Evolutionary conservation across 1,284 basidiomycete species (phyloP).

Genomic region (Naganishia sp.): DNA sequence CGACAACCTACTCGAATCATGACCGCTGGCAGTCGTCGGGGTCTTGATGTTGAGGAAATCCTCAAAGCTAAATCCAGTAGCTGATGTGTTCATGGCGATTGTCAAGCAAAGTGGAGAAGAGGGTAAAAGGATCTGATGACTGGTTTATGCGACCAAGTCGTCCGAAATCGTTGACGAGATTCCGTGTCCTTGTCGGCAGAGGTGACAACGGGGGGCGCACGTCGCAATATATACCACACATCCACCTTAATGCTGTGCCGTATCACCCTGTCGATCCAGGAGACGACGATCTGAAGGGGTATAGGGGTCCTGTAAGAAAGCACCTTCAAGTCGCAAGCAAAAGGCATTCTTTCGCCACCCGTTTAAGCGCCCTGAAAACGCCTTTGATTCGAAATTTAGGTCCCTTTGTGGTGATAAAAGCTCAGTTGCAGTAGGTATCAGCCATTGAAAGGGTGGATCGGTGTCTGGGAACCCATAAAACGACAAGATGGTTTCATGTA

Average conservation of each 20-base stretch:
- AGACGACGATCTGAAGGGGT: conserved; percentile 20
- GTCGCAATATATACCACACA: neutral
- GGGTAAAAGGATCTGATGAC: neutral
- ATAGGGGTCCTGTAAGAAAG: conserved; percentile 6
- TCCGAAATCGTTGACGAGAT: too few species aligned
- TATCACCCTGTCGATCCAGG: conserved; percentile 9
- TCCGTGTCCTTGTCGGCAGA: too few species aligned
- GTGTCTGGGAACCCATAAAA: neutral
- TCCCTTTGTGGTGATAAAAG: conserved; percentile 11
- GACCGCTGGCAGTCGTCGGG: conserved; percentile 21
- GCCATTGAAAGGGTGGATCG: neutral
- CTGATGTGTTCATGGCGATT: conserved; percentile 1
- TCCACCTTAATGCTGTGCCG: neutral
- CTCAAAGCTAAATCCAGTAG: conserved; percentile 25
- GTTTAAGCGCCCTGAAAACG: neutral
- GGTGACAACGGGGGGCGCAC: too few species aligned
- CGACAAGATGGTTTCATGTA: too few species aligned
- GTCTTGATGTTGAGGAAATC: conserved; percentile 24
- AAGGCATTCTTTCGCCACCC: conserved; percentile 6
- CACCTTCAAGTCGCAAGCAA: conserved; percentile 17
- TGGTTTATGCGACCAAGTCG: conserved; percentile 18
- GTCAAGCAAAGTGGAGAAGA: too few species aligned
- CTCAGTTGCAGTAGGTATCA: neutral
- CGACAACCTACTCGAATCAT: conserved; percentile 6
- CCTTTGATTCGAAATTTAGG: neutral